Base-by-base conservation (phyloP, 2,329 filamentous ascomycete genomes). In the Aureobasidium namibiae region DNA sequence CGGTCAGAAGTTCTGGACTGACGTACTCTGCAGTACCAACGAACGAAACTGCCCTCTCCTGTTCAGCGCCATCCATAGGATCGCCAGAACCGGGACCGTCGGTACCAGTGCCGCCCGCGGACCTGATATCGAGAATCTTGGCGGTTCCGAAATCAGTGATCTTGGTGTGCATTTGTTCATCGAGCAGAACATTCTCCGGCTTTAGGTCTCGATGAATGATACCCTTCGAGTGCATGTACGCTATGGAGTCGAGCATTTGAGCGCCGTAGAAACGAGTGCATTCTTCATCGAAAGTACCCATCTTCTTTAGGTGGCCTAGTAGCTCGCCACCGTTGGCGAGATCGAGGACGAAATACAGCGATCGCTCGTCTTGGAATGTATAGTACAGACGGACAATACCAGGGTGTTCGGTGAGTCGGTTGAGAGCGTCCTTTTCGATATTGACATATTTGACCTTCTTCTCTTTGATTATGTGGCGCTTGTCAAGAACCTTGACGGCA, bases 371-470 rank as follows among this genome's bases (percentile, higher is more conserved):
- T 72, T 99, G 94, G 69, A 99, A 99, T 1, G 94, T 99, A 74
- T 99, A 99, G 74, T 97, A 99, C 44, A 99, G 80, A 63, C 94
- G 88, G 60, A 99, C 92, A 61, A 99, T 92, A 21, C 94, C 94
- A 7, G 94, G 94, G 69, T 99, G 94, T 64, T 99, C 92, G 3
- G 92, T 97, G 60, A 99, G 79, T 63, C 94, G 86, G 70, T 99
- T 99, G 59, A 99, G 79, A 0, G 94, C 97, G 74, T 99, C 92
- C 76, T 96, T 96, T 74, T 99, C 94, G 67, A 99, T 99, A 74
- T 97, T 99, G 74, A 99, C 94, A 70, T 99, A 99, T 80, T 99
- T 99, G 69, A 99, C 95, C 80, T 99, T 99, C 75, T 96, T 97
- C 76, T 99, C 94, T 75, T 97, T 99, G 79, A 99, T 99, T 69